phyloP scores from a whole-genome alignment of 768 basidiomycete species.

The Psilocybe azurescens region DNA sequence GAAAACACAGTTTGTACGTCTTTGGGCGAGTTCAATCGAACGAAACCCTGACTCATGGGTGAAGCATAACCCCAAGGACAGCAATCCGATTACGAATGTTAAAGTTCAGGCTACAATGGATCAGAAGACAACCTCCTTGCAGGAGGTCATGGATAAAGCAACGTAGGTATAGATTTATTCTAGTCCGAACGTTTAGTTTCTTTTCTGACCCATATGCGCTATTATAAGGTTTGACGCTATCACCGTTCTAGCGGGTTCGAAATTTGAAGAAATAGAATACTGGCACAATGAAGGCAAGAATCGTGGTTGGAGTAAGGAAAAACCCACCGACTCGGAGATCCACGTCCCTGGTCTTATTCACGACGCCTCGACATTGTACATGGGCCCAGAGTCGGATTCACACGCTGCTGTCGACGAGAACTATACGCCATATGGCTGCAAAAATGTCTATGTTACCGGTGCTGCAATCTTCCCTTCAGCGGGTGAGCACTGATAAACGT shows the following conservation, averaged over 20 bases:
- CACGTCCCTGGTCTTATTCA: constrained; percentile 10
- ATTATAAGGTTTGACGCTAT: constrained; percentile 2
- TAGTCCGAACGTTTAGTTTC: too few species aligned
- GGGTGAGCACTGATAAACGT: background rate
- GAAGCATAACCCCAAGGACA: background rate
- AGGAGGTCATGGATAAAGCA: constrained; percentile 11
- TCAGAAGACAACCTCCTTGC: background rate
- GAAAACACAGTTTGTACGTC: constrained; percentile 12
- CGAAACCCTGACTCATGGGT: too few species aligned
- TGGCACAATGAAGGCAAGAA: constrained; percentile 8
- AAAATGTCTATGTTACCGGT: constrained; percentile 19
- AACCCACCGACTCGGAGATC: background rate
- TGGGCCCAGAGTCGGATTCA: constrained; percentile 4
- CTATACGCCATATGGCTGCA: constrained; percentile 8
- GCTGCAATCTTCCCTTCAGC: constrained; percentile 18
- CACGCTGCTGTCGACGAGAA: constrained; percentile 9
- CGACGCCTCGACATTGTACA: constrained; percentile 6
- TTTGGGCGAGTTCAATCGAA: constrained; percentile 13
- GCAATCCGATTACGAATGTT: constrained; percentile 8
- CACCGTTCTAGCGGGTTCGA: constrained; percentile 1
- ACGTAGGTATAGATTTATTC: background rate
- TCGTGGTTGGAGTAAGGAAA: constrained; percentile 1
- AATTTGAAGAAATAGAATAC: background rate
- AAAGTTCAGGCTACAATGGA: constrained; percentile 6
- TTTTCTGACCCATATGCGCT: background rate